phyloP scores from a whole-genome alignment of 768 basidiomycete species.

The Cubamyces sp. region DNA sequence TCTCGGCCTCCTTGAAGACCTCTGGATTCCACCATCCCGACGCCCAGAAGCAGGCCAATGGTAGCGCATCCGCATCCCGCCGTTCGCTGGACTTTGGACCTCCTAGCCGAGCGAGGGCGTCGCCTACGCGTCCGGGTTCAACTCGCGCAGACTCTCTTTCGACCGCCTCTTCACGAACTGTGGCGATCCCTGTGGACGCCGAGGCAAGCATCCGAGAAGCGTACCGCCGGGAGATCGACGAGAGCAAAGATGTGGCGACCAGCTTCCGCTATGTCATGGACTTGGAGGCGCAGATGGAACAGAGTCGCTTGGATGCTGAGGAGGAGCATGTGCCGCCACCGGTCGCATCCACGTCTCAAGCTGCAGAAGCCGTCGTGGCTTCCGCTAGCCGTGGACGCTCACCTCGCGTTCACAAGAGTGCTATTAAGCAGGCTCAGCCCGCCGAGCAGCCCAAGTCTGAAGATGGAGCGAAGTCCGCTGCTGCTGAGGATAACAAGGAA shows the following conservation, averaged over 20 bases:
- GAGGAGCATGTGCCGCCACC: slow-evolving; percentile 14
- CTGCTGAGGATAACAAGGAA: slow-evolving; percentile 21
- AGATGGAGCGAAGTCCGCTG: not conserved
- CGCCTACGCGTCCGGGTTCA: slow-evolving; percentile 15
- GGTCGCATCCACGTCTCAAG: slow-evolving; percentile 9
- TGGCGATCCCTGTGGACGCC: slow-evolving; percentile 25
- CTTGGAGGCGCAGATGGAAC: slow-evolving; percentile 44
- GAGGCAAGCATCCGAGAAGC: slow-evolving; percentile 39
- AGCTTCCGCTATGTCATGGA: slow-evolving; percentile 53
- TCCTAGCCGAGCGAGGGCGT: slow-evolving; percentile 8
- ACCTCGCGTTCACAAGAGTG: slow-evolving; percentile 27
- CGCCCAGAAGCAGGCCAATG: slow-evolving; percentile 30
- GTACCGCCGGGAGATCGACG: slow-evolving; percentile 51
- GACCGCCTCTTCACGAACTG: slow-evolving; percentile 31
- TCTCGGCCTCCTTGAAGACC: slow-evolving; percentile 71
- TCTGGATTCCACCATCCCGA: slow-evolving; percentile 60
- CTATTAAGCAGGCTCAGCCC: slow-evolving; percentile 29
- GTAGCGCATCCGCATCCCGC: slow-evolving; percentile 18
- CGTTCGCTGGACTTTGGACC: not conserved
- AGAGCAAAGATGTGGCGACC: slow-evolving; percentile 47
- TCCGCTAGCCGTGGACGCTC: slow-evolving; percentile 10
- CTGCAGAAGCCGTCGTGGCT: not conserved
- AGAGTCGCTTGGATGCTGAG: slow-evolving; percentile 22
- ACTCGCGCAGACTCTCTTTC: slow-evolving; percentile 30
- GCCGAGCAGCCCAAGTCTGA: slow-evolving; percentile 14